These are phyloP conservation scores for Scheffersomyces titani DNA, from an alignment of 1,139 yeast species.

Conservation along the genomic window DNA sequence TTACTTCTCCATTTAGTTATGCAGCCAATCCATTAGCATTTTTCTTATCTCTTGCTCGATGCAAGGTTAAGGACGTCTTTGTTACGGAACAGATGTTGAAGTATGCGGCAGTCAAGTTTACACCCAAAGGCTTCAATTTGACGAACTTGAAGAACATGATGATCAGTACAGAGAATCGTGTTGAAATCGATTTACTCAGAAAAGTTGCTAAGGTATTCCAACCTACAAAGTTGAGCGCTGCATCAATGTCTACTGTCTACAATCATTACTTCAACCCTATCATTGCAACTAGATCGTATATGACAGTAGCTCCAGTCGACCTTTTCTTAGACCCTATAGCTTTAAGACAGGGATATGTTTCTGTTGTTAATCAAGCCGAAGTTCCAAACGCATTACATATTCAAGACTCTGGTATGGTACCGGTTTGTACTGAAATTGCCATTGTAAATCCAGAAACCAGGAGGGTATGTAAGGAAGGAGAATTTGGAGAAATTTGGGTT, in stretches of 20 bases:
- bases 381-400: slow-evolving; percentile 70
- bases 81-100: slow-evolving; percentile 84
- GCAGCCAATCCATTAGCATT: slow-evolving; percentile 76
- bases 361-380: slow-evolving; percentile 73
- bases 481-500: slow-evolving; percentile 97
- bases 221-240: slow-evolving; percentile 63
- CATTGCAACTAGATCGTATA: slow-evolving; percentile 80
- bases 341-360: slow-evolving; percentile 81
- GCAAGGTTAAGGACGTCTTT: slow-evolving; percentile 83
- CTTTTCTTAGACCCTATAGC: slow-evolving; percentile 86
- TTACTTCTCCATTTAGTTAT: slow-evolving; percentile 77
- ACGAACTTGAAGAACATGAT: slow-evolving; percentile 75
- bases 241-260: slow-evolving; percentile 76
- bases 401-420: slow-evolving; percentile 96
- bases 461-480: slow-evolving; percentile 82
- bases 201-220: slow-evolving; percentile 65
- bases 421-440: slow-evolving; percentile 90
- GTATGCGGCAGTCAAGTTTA: slow-evolving; percentile 64
- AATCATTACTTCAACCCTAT: slow-evolving; percentile 82
- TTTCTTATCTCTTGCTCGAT: slow-evolving; percentile 69
- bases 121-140: slow-evolving; percentile 68
- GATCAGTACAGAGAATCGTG: slow-evolving; percentile 79
- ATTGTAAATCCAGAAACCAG: slow-evolving; percentile 94
- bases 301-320: slow-evolving; percentile 88
- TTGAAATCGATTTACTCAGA: slow-evolving; percentile 61